Base-by-base conservation (phyloP, 2,329 filamentous ascomycete genomes). In the Curvularia lunata region DNA sequence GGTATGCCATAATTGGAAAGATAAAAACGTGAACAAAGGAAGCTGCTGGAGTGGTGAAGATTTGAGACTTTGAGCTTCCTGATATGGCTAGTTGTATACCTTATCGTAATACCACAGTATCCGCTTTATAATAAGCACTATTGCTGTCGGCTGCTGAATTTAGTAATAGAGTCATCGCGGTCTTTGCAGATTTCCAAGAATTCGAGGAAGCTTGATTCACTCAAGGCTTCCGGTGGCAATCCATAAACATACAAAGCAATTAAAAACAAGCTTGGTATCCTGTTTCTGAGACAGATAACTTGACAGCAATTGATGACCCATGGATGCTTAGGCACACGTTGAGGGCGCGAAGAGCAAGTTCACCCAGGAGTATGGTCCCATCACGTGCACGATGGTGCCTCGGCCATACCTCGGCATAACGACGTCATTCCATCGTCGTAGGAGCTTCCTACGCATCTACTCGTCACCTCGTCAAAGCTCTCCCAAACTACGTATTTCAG, bases 371-470 rank as follows among this genome's bases (percentile, higher is more conserved):
- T 9, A 18, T 32, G 7, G 1, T 1, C 1, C 12, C 3, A 9
- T 40, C 47, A 49, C 47, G 47, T 49, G 47, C 7, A 5, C 1
- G 2, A 27, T 2, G 2, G 12, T 8, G 1, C 16, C 1, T 49
- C 47, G 47, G 32, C 18, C 1, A 34, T 5, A 38, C 16, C 8
- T 49, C 47, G 34, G 34, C 23, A 8, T n/a, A 25, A 5, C 38
- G 47, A 49, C 47, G 47, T 49, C 47, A 49, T 23, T 5, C 23
- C 4, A 49, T 40, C 47, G 47, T 49, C 47, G 23, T 49, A n/a
- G 9, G 23, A 54, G 54, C 43, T 45, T 52, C 45, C 48, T 48
- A 58, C 56, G 42, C 54, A 54, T 54, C 54, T 48, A 48, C 47
- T 58, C 54, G 47, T 61, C 58, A 61, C 54, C 13, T 30, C 45